phyloP scores from a whole-genome alignment of 2,329 filamentous ascomycete species.

The Aspergillus sp. region DNA sequence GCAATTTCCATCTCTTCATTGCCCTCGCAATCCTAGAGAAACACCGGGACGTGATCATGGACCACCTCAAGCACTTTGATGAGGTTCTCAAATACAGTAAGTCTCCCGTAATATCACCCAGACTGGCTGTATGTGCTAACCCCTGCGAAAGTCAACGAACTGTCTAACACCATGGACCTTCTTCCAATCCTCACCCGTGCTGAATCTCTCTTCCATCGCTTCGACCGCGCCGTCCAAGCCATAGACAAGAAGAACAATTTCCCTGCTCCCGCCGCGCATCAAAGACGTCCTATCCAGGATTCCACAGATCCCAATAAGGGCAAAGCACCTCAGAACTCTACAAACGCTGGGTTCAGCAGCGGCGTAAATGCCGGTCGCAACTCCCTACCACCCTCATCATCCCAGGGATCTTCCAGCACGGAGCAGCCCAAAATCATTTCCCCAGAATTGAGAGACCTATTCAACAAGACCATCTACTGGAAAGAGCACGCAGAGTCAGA shows the following conservation, averaged over 20 bases:
- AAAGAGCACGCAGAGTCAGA: constrained; percentile 23
- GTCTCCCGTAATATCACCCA: constrained; percentile 30
- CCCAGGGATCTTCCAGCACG: constrained; percentile 1
- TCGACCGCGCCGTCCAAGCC: constrained; percentile 83
- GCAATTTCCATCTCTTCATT: constrained; percentile 91
- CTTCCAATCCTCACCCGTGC: constrained; percentile 82
- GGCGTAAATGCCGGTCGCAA: constrained; percentile 15
- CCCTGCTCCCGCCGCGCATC: constrained; percentile 53
- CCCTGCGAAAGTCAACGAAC: constrained; percentile 74
- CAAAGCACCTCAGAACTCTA: constrained; percentile 28
- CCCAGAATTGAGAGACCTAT: constrained; percentile 59
- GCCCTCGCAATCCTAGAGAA: constrained; percentile 93
- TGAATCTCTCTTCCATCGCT: constrained; percentile 83
- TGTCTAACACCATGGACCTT: constrained; percentile 90
- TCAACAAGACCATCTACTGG: constrained; percentile 60
- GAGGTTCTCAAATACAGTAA: constrained; percentile 94
- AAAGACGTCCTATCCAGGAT: constrained; percentile 43
- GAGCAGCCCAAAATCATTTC: constrained; percentile 58
- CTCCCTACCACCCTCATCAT: background rate
- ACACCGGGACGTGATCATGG: constrained; percentile 94
- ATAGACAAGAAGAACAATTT: constrained; percentile 91
- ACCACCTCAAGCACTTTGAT: constrained; percentile 89
- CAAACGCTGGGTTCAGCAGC: constrained; percentile 25
- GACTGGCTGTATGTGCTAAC: background rate
- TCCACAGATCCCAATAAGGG: constrained; percentile 26